These are phyloP conservation scores for Pythium phragmitis DNA, from an alignment of 352 stramenopile genomes.

Conservation along the genomic window DNA sequence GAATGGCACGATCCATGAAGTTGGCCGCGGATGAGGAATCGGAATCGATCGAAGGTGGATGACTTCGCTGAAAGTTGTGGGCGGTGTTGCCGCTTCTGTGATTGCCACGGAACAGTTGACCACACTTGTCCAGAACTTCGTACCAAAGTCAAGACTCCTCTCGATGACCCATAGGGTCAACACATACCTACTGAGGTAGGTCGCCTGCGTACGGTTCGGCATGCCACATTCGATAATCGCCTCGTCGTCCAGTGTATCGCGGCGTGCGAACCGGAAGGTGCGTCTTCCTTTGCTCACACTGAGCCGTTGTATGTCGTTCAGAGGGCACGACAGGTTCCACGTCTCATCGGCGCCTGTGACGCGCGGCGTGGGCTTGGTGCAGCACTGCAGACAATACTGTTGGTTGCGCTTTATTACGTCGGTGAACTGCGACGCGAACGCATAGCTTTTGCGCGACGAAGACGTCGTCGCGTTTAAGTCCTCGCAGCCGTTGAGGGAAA, in stretches of 20 bases:
- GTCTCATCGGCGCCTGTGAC: slow-evolving; percentile 56
- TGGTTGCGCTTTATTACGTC: slow-evolving; percentile 35
- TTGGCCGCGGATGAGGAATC: slow-evolving; percentile 27
- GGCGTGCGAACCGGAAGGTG: slow-evolving; percentile 59
- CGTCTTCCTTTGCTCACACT: slow-evolving; percentile 59
- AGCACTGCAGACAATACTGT: slow-evolving; percentile 74
- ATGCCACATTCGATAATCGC: slow-evolving; percentile 55
- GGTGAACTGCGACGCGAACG: slow-evolving; percentile 60
- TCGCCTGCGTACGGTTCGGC: slow-evolving; percentile 45
- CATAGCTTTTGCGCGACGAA: slow-evolving; percentile 44
- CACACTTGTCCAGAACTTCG: slow-evolving; percentile 66
- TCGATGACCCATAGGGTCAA: slow-evolving; percentile 61
- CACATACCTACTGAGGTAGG: slow-evolving; percentile 57
- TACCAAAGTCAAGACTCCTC: slow-evolving; percentile 40
- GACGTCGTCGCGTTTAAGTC: slow-evolving; percentile 46
- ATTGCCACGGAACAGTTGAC: slow-evolving; percentile 64
- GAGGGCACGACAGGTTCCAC: slow-evolving; percentile 71
- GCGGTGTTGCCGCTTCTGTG: slow-evolving; percentile 40
- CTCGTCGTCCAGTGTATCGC: slow-evolving; percentile 50
- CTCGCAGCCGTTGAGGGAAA: slow-evolving; percentile 54
- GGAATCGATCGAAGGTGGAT: slow-evolving; percentile 59
- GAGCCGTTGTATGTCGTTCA: slow-evolving; percentile 66
- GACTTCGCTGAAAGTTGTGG: slow-evolving; percentile 48
- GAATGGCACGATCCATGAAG: slow-evolving; percentile 37
- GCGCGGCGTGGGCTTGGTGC: slow-evolving; percentile 56